Base-by-base conservation (phyloP, 108 stramenopile genomes). In the Skeletonema grethae region DNA sequence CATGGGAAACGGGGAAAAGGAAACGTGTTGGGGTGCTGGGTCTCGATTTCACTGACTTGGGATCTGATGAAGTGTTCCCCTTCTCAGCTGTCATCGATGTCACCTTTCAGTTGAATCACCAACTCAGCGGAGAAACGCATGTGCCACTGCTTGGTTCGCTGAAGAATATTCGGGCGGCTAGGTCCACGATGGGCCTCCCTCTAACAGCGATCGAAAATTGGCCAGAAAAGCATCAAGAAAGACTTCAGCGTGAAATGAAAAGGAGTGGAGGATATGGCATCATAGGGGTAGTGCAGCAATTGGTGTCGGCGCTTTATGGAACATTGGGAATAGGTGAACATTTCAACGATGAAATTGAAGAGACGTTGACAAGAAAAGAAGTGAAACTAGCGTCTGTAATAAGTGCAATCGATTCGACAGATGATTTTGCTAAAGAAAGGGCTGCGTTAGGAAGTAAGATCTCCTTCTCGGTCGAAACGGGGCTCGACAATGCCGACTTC, bases 401-500 rank as follows among this genome's bases (percentile, higher is more conserved):
- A 63, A 4, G 41, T 41, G 53, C 43, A 7, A 31, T 73, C 20
- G 58, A 72, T 30, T 63, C 45, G 67, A 36, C 66, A 20, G 64
- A 77, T 25, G 36, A 75, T 39, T 65, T 65, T 35, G 15, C 67
- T 12, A 80, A 43, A 39, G 80, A 82, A 65, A 76, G 48, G 66
- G 13, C 60, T 32, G 57, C 45, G 30, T 62, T 75, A 35, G 22
- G 73, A 28, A 5, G 31, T 5, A 32, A 28, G 4, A 73, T 83
- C 3, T 56, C 60, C 18, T 60, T 55, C 25, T 30, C 74, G 10
- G 75, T 83, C 38, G 82, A 83, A 31, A 36, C 29, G 25, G 69
- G 74, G 11, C 65, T 83, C 15, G 45, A 74, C 48, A 73, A 76
- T 48, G 82, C 73, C 10, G 79, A 83, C 48, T 83, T 63, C 50